Base-by-base conservation (phyloP, 331 rosid genomes). In the Dryas integrifolia region DNA sequence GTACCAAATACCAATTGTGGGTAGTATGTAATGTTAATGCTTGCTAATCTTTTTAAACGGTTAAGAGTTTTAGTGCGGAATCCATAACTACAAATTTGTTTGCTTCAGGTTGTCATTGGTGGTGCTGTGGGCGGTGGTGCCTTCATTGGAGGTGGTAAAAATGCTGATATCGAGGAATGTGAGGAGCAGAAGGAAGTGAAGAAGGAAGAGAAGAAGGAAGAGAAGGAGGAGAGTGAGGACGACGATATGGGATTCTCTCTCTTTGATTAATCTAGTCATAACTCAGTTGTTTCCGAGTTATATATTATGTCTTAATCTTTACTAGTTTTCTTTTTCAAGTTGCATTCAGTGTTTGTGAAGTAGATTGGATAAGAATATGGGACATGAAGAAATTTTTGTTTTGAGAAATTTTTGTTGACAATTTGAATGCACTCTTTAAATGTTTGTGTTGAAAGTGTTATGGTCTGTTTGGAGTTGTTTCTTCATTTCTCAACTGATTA, bases 161-260 rank as follows among this genome's bases (percentile, higher is more conserved):
- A 1, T 30, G 35, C 35, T 30, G 35, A 30, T 1, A 2, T 30
- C 2, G 35, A 30, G 35, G 35, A 30, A 30, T 2, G 35, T 30
- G 82, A 82, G 67, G 87, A 89, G 86, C 83, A 91, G 71, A 85
- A 91, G 74, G 92, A 94, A 48, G 85, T 85, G 78, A 86, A 72
- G 6, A 21, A 21, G 24, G 83, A 82, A 65, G 87, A 89, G 86
- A 84, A 91, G 71, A 85, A 91, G 74, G 92, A 94, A 48, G 85
- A 86, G 77, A 86, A 72, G 7, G 96, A 94, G 38, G 98, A 93
- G 76, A 86, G 87, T n/a, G 98, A 21, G 24, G 24, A 94, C 0
- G 98, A 88, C 0, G 97, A 94, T 39, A 21, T 94, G 88, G 97
- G 98, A 60, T 68, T 94, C 46, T 88, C 96, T 38, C 97, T 94